These are phyloP conservation scores for Ammopiptanthus mongolicus DNA, from an alignment of 306 rosid species.

Conservation along the genomic window DNA sequence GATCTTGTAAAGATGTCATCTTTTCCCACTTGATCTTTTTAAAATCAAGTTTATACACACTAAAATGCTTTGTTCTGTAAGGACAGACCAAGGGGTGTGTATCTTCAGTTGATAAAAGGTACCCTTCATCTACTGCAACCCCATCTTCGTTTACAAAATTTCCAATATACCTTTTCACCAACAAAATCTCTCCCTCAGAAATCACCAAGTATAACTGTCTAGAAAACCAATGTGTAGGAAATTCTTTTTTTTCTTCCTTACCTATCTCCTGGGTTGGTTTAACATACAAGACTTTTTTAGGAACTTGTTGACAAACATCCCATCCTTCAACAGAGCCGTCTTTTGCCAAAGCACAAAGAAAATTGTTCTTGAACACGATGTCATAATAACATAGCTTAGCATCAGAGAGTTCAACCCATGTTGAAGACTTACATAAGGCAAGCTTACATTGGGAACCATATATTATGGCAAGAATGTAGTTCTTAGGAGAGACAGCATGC, in stretches of 20 bases:
- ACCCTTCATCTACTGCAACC: background rate
- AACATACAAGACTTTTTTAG: background rate
- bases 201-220: background rate
- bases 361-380: background rate
- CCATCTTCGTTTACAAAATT: background rate
- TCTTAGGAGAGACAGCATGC: background rate
- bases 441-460: background rate
- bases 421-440: background rate
- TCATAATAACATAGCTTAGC: background rate
- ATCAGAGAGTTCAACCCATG: background rate
- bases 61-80: slow-evolving; percentile 8
- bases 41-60: background rate
- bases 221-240: background rate
- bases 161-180: slow-evolving; percentile 12
- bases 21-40: background rate
- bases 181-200: background rate
- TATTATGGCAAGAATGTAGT: background rate
- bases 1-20: background rate
- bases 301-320: background rate
- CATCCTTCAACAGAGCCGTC: background rate
- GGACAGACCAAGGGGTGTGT: background rate
- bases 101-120: background rate
- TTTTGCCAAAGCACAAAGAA: background rate
- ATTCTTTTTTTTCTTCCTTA: background rate
- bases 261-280: background rate